phyloP scores from a whole-genome alignment of 805 yeast genomes.

The Debaryomyces tyrocola region DNA sequence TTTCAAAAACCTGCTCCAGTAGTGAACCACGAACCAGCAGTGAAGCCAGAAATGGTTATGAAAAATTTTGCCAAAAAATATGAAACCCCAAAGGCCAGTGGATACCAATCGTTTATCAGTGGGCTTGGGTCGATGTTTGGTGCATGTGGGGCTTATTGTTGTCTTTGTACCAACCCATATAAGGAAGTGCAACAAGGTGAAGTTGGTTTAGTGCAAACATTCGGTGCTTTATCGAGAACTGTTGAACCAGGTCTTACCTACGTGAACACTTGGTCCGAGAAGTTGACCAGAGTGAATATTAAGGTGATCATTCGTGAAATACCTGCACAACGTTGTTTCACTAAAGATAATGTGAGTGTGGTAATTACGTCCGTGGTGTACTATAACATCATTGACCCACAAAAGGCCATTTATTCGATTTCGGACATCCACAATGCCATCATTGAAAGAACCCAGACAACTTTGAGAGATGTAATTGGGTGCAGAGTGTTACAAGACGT shows the following conservation, averaged over 20 bases:
- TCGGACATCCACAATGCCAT: slow-evolving; percentile 54
- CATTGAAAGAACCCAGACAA: slow-evolving; percentile 68
- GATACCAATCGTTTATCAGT: slow-evolving; percentile 42
- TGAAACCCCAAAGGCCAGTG: slow-evolving; percentile 38
- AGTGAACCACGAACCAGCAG: slow-evolving; percentile 16
- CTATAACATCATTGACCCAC: slow-evolving; percentile 67
- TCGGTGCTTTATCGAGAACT: slow-evolving; percentile 63
- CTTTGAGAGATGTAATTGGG: slow-evolving; percentile 71
- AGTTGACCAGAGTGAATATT: slow-evolving; percentile 49
- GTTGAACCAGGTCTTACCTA: slow-evolving; percentile 70
- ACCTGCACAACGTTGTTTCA: slow-evolving; percentile 67
- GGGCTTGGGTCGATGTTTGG: slow-evolving; percentile 51
- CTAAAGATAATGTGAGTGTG: slow-evolving; percentile 68
- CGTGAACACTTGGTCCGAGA: slow-evolving; percentile 66
- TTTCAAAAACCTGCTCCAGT: background rate
- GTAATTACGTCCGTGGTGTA: slow-evolving; percentile 65
- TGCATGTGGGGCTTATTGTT: slow-evolving; percentile 54
- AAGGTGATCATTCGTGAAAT: slow-evolving; percentile 61
- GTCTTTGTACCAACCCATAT: slow-evolving; percentile 60
- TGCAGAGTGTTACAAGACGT: slow-evolving; percentile 66
- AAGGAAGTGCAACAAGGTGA: slow-evolving; percentile 61
- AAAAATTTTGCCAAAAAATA: slow-evolving; percentile 42
- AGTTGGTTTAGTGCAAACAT: slow-evolving; percentile 65
- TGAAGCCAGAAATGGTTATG: slow-evolving; percentile 41
- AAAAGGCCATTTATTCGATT: slow-evolving; percentile 61